Base-by-base conservation (phyloP, 2,329 filamentous ascomycete species). In the Pleoardoris graminearum region DNA sequence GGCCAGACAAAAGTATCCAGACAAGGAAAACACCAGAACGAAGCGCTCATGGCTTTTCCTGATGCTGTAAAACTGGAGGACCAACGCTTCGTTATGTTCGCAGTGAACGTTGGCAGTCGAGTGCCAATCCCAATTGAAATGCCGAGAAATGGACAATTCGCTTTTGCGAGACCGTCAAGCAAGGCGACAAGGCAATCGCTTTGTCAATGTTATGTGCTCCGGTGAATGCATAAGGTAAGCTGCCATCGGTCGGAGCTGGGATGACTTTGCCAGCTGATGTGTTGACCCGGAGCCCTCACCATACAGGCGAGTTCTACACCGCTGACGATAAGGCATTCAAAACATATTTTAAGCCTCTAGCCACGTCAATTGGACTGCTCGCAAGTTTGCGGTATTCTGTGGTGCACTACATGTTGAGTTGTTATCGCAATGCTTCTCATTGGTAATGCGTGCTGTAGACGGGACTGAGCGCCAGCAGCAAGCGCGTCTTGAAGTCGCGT, bases 151-250 rank as follows among this genome's bases (percentile, higher is more conserved):
- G n/a, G n/a, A n/a, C n/a, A n/a, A n/a, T n/a, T n/a, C n/a, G n/a
- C n/a, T n/a, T n/a, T n/a, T n/a, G n/a, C n/a, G n/a, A n/a, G n/a
- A n/a, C n/a, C n/a, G n/a, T n/a, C n/a, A n/a, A n/a, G n/a, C 19
- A 23, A 45, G 42, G 42, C 42, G 30, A 45, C 29, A 23, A 45
- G 42, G 42, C 29, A 32, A 45, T 45, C 30, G 19, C 30, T 22
- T 8, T 25, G 14, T 22, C 21, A 25, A 23, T 2, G 8, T 21
- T 36, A 21, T 30, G 32, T 29, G 33, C 12, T n/a, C 22, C 22
- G 16, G 27, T 30, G 32, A 27, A 29, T 36, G 32, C 37, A 16
- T 37, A 30, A 38, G 22, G 44, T 47, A 29, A 47, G 33, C 44
- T 47, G 33, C 33, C 23, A 37, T 7, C 33, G 21, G 33, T 37